phyloP scores from a whole-genome alignment of 306 rosid species.

The Vigna unguiculata region DNA sequence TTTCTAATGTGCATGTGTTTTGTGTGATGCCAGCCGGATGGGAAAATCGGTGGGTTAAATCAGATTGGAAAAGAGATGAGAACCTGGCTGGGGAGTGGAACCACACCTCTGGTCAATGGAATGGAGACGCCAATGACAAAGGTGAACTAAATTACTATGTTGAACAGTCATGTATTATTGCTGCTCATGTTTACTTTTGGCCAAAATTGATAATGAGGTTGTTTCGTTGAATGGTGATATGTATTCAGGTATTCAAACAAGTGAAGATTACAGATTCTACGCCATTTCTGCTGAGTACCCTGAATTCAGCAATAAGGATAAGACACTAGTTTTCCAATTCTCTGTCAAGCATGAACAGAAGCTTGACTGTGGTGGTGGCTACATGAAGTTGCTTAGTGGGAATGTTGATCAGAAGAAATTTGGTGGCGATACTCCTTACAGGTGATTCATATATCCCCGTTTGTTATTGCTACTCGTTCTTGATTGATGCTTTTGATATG shows the following conservation, averaged over 20 bases:
- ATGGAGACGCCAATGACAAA: slow-evolving; percentile 85
- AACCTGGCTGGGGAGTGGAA: slow-evolving; percentile 94
- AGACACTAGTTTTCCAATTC: slow-evolving; percentile 87
- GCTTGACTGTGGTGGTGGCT: slow-evolving; percentile 99
- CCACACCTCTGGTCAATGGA: slow-evolving; percentile 93
- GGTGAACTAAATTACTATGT: slow-evolving; percentile 54
- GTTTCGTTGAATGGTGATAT: slow-evolving; percentile 40
- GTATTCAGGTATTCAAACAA: slow-evolving; percentile 87
- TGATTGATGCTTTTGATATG: background rate
- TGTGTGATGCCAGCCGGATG: slow-evolving; percentile 74
- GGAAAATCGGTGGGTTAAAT: slow-evolving; percentile 91
- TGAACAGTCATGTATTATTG: background rate
- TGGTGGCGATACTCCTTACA: slow-evolving; percentile 97
- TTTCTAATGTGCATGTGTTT: slow-evolving; percentile 40
- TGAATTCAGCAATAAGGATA: slow-evolving; percentile 94
- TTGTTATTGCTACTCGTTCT: slow-evolving; percentile 4
- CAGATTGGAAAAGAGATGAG: slow-evolving; percentile 96
- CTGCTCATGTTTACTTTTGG: slow-evolving; percentile 13
- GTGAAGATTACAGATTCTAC: slow-evolving; percentile 93
- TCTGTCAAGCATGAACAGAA: slow-evolving; percentile 98
- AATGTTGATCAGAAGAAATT: slow-evolving; percentile 96
- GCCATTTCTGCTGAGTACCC: slow-evolving; percentile 98
- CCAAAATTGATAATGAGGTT: background rate
- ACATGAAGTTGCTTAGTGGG: slow-evolving; percentile 91
- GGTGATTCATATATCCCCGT: slow-evolving; percentile 54